These are phyloP conservation scores for Emericellopsis terricola DNA, from an alignment of 495 filamentous ascomycete genomes.

Conservation along the genomic window DNA sequence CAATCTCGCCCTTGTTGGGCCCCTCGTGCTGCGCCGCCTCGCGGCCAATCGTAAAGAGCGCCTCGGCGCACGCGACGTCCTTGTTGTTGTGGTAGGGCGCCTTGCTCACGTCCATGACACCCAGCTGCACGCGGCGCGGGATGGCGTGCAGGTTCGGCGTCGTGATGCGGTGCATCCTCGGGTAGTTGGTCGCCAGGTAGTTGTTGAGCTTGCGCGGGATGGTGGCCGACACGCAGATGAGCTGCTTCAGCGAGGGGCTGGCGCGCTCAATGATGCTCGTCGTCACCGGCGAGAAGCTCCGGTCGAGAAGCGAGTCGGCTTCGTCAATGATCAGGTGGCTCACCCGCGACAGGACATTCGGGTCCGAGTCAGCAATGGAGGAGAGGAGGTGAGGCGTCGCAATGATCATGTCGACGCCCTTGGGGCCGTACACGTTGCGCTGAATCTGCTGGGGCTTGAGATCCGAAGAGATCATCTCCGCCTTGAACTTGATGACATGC, in stretches of 20 bases:
- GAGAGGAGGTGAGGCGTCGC: conserved; percentile 77
- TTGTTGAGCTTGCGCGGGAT: conserved; percentile 78
- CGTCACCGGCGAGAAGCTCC: conserved; percentile 72
- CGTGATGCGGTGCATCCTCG: conserved; percentile 64
- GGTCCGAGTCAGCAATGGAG: conserved; percentile 69
- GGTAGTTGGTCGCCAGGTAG: conserved; percentile 64
- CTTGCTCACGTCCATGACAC: conserved; percentile 77
- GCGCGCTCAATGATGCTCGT: conserved; percentile 61
- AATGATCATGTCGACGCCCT: conserved; percentile 71
- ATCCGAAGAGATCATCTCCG: conserved; percentile 59
- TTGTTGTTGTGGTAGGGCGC: conserved; percentile 86
- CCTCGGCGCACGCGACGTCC: conserved; percentile 78
- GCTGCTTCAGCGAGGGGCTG: conserved; percentile 59
- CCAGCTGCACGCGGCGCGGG: conserved; percentile 82
- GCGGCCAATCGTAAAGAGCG: conserved; percentile 84
- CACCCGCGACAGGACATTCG: conserved; percentile 76
- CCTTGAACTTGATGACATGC: conserved; percentile 68
- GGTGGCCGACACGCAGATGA: conserved; percentile 93
- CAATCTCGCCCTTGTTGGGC: conserved; percentile 21
- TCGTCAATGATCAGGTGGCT: conserved; percentile 81
- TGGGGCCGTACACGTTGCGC: conserved; percentile 59
- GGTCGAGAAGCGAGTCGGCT: conserved; percentile 87
- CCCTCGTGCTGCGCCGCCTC: conserved; percentile 39
- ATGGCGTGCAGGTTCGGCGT: conserved; percentile 94
- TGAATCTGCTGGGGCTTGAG: conserved; percentile 66